phyloP scores from a whole-genome alignment of 257 asterid genomes.

The Euphrasia confusa region DNA sequence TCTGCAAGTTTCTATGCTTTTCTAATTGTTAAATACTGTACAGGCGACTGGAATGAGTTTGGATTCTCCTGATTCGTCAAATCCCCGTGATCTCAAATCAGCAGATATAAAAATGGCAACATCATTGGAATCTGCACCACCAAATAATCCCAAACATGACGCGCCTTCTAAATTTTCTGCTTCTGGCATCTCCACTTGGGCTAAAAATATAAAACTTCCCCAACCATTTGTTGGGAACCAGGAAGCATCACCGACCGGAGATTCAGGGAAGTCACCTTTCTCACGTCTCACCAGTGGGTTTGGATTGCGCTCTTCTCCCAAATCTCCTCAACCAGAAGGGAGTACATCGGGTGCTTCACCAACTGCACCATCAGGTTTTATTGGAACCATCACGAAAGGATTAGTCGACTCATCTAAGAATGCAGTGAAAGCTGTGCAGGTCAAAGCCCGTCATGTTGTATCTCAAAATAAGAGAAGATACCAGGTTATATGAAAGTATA shows the following conservation, averaged over 20 bases:
- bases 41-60: conserved; percentile 42
- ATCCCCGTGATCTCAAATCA: conserved; percentile 32
- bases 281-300: conserved; percentile 76
- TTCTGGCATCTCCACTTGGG: conserved; percentile 89
- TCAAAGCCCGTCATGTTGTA: conserved; percentile 96
- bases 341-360: conserved; percentile 56
- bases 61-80: conserved; percentile 47
- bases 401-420: conserved; percentile 84
- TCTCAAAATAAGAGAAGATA: conserved; percentile 98
- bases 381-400: conserved; percentile 90
- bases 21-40: conserved; percentile 2
- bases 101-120: conserved; percentile 32
- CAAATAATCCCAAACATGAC: conserved; percentile 37
- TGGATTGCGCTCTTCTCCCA: conserved; percentile 74
- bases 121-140: conserved; percentile 36
- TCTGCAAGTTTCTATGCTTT: conserved; percentile 15
- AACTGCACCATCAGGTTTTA: conserved; percentile 52
- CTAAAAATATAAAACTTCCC: conserved; percentile 79
- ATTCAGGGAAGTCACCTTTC: conserved; percentile 58
- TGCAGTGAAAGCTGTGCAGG: conserved; percentile 96
- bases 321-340: conserved; percentile 63
- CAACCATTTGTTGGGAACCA: conserved; percentile 69
- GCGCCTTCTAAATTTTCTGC: conserved; percentile 59
- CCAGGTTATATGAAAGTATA: conserved; percentile 47
- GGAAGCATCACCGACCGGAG: conserved; percentile 61